These are phyloP conservation scores for Suillus clintonianus DNA, from an alignment of 768 basidiomycete genomes.

Conservation along the genomic window DNA sequence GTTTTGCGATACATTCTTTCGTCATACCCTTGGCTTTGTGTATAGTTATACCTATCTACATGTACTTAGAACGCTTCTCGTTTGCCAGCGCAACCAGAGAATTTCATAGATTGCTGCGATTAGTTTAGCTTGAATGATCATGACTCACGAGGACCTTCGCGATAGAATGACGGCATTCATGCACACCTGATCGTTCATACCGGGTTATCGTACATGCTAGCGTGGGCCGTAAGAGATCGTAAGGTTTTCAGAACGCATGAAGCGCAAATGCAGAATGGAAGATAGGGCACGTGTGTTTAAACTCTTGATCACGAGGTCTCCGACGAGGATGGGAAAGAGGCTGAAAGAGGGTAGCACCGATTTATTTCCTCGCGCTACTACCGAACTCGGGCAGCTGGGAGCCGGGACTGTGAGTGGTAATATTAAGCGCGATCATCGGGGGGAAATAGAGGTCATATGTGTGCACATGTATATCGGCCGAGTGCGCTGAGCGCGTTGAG, in stretches of 20 bases:
- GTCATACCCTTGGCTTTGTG: constrained; percentile 2
- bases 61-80: constrained; percentile 6
- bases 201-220: not conserved
- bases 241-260: not conserved
- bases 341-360: constrained; percentile 3
- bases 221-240: no score
- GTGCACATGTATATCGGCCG: not conserved
- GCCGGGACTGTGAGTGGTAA: not conserved
- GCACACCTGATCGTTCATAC: not conserved
- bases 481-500: not conserved
- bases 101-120: constrained; percentile 11
- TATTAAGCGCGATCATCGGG: constrained; percentile 1
- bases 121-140: not conserved
- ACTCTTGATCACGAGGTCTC: constrained; percentile 13
- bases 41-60: constrained; percentile 34
- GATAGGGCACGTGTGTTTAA: constrained; percentile 9
- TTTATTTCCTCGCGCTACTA: not conserved
- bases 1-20: constrained; percentile 1
- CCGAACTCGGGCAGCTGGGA: not conserved
- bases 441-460: not conserved
- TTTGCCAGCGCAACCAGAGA: constrained; percentile 12
- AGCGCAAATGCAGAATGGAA: constrained; percentile 9
- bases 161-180: constrained; percentile 7
- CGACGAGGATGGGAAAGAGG: not conserved
- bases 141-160: not conserved